Evolutionary conservation across 495 filamentous ascomycete species (phyloP), one percentile per base, ranked within the genome.

Genomic region (Podospora fimiseda): DNA sequence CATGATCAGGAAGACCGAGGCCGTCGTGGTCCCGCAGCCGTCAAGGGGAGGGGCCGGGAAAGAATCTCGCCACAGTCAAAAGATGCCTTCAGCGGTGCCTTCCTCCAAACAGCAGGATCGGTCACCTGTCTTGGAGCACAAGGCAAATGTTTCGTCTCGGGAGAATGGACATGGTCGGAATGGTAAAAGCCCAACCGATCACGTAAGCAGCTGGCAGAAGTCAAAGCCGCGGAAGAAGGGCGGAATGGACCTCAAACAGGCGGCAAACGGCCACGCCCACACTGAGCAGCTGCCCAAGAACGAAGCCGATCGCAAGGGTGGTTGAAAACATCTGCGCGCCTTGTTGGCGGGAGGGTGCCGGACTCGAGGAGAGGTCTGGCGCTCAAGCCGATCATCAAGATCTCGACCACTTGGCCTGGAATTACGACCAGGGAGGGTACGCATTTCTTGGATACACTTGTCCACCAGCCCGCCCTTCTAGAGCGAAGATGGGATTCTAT

Each of bases 251-350:
- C 24, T 54, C 56, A 77, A 70, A 55, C 55, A 55, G 48, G 56
- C 58, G 38, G 55, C 52, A 48, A 72, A 72, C 18, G 64, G 60
- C 7, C 60, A 56, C 30, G 36, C 67, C 5, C 70, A 72, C 18
- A 66, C 70, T 53, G 77, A 81, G 61, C 70, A 73, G 60, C 59
- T 65, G 20, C 76, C 77, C 5, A 77, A 69, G 54, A 71, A 76
- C 21, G 72, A 76, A 9, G 66, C 70, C 14, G 78, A 81, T 33
- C 74, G 78, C 42, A 80, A 79, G 48, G 78, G 78, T 2, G 78
- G 78, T 24, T 81, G 64, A 72, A 24, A 11, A 48, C 4, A 43
- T n/a, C 18, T 41, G 24, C 16, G 15, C 11, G 4, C 15, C 7
- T 30, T 36, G 20, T n/a, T 13, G 41, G 43, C 41, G 23, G 45